phyloP scores from a whole-genome alignment of 1,284 basidiomycete genomes.

The Leccinum variabile region DNA sequence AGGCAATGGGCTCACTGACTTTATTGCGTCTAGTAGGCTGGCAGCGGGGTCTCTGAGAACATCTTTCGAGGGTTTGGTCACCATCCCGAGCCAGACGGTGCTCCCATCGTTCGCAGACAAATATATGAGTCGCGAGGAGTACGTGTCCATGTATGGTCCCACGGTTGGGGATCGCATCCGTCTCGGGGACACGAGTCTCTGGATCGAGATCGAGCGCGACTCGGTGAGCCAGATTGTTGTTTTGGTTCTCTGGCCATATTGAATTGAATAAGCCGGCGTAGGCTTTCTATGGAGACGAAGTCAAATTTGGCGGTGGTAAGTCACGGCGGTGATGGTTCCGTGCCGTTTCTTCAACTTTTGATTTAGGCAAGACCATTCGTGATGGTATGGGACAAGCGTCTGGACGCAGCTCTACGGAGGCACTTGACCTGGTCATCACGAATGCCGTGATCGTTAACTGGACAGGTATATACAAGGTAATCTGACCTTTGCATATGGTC shows the following conservation, averaged over 20 bases:
- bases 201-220: too few species aligned
- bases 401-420: slow-evolving; percentile 63
- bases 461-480: slow-evolving; percentile 91
- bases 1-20: slow-evolving; percentile 74
- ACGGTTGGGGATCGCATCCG: too few species aligned
- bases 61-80: slow-evolving; percentile 56
- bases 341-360: neutral
- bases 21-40: slow-evolving; percentile 39
- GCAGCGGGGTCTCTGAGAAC: slow-evolving; percentile 12
- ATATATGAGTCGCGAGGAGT: slow-evolving; percentile 37
- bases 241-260: too few species aligned
- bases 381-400: slow-evolving; percentile 97
- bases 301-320: slow-evolving; percentile 94
- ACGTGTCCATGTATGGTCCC: too few species aligned
- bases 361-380: slow-evolving; percentile 83
- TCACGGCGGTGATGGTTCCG: slow-evolving; percentile 11
- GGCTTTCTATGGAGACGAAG: slow-evolving; percentile 90
- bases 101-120: slow-evolving; percentile 49
- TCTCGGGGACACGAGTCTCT: too few species aligned
- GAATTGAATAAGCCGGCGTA: slow-evolving; percentile 26
- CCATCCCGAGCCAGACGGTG: slow-evolving; percentile 56
- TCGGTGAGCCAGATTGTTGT: too few species aligned
- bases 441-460: slow-evolving; percentile 95
- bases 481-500: neutral
- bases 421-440: slow-evolving; percentile 91